phyloP scores from a whole-genome alignment of 1,139 yeast genomes.

The Suhomyces bolitotheri region DNA sequence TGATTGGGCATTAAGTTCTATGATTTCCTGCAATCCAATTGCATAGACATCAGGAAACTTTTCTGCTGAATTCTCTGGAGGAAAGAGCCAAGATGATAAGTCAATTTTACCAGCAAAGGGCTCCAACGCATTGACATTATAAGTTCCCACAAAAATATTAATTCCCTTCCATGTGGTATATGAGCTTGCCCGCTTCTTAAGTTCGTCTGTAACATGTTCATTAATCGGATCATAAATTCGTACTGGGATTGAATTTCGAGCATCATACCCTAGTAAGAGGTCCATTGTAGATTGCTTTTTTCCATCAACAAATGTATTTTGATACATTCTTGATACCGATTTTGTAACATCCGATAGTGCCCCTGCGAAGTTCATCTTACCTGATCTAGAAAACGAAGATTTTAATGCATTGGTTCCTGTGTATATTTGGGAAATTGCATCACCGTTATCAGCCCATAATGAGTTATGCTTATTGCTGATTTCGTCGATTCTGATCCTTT shows the following conservation, averaged over 20 bases:
- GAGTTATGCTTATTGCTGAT: constrained; percentile 69
- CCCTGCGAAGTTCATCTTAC: constrained; percentile 95
- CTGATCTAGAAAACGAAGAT: constrained; percentile 89
- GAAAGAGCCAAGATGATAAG: constrained; percentile 80
- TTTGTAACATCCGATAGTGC: constrained; percentile 95
- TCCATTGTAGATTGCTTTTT: constrained; percentile 88
- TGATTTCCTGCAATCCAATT: constrained; percentile 89
- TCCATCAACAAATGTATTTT: constrained; percentile 92
- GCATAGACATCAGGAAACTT: constrained; percentile 69
- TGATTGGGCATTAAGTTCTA: constrained; percentile 86
- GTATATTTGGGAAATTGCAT: constrained; percentile 92
- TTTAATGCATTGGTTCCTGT: constrained; percentile 97
- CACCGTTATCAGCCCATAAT: constrained; percentile 98
- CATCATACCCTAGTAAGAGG: constrained; percentile 72
- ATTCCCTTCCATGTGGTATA: constrained; percentile 65
- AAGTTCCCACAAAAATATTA: constrained; percentile 78
- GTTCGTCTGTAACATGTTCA: constrained; percentile 70
- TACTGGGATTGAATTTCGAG: constrained; percentile 70
- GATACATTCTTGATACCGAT: constrained; percentile 91
- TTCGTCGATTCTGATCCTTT: constrained; percentile 38
- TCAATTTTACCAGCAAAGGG: constrained; percentile 48
- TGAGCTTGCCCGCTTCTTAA: constrained; percentile 49
- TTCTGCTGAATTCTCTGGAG: constrained; percentile 52
- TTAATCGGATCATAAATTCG: constrained; percentile 82
- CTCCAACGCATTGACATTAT: constrained; percentile 79